Percentiles rank a stretch among this genome's conserved stretches.
Conservation (phyloP, 768 basidiomycete genomes). For the Austroboletus festivus region DNA sequence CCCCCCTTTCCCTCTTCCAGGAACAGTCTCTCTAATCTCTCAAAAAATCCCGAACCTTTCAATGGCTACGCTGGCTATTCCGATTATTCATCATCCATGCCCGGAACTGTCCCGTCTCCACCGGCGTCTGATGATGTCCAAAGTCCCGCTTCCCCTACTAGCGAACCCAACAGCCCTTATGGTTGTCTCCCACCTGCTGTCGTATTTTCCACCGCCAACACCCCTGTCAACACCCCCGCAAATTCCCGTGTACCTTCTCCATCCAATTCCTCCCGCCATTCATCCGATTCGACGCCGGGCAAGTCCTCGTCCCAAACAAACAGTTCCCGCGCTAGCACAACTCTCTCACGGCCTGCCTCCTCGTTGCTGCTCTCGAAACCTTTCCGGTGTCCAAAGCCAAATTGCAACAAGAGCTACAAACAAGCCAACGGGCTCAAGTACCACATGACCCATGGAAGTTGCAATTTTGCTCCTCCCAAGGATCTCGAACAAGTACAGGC, state of each 20-base stretch:
- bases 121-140: slow-evolving; percentile 31
- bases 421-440: slow-evolving; percentile 95
- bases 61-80: slow-evolving; percentile 66
- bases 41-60: slow-evolving; percentile 52
- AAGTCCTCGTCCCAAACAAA: slow-evolving; percentile 27
- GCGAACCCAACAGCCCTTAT: slow-evolving; percentile 32
- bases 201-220: slow-evolving; percentile 49
- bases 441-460: slow-evolving; percentile 89
- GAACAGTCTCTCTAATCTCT: slow-evolving; percentile 26
- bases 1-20: slow-evolving; percentile 31
- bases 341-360: slow-evolving; percentile 49
- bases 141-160: slow-evolving; percentile 26
- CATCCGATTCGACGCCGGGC: slow-evolving; percentile 20
- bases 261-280: slow-evolving; percentile 21
- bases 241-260: slow-evolving; percentile 41
- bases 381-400: slow-evolving; percentile 90
- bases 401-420: slow-evolving; percentile 95
- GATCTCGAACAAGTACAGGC: slow-evolving; percentile 76
- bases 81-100: slow-evolving; percentile 62
- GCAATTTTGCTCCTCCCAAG: slow-evolving; percentile 90
- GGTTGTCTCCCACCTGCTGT: slow-evolving; percentile 66
- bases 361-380: slow-evolving; percentile 77
- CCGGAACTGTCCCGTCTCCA: slow-evolving; percentile 46
- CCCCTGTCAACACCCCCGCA: slow-evolving; percentile 47
- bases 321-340: slow-evolving; percentile 39